Percentiles rank a stretch among this genome's conserved stretches.
Evolutionary conservation across 768 basidiomycete genomes (phyloP).

Genomic region (Hericium coralloides): DNA sequence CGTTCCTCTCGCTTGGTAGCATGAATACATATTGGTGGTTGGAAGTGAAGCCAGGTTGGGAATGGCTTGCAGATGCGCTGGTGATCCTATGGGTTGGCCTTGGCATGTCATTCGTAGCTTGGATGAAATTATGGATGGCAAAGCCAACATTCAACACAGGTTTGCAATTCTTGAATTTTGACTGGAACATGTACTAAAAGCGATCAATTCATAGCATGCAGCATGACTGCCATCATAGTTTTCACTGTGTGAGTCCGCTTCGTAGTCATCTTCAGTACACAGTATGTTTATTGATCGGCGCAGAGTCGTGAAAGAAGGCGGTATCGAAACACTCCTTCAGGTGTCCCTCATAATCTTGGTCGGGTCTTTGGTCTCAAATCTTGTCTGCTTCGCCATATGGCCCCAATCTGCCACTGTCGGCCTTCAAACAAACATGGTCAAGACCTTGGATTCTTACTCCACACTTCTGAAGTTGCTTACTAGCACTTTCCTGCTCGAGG

Average conservation of each 20-base stretch:
- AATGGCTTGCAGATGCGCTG: constrained; percentile 64
- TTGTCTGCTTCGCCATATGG: constrained; percentile 81
- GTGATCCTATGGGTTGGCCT: constrained; percentile 79
- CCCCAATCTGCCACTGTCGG: constrained; percentile 75
- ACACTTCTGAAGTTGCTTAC: constrained; percentile 80
- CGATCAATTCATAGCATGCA: constrained; percentile 46
- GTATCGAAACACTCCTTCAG: constrained; percentile 61
- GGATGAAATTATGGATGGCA: constrained; percentile 87
- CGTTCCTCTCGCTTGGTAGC: constrained; percentile 63
- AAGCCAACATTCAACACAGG: constrained; percentile 90
- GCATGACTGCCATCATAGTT: constrained; percentile 76
- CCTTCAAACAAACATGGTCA: constrained; percentile 77
- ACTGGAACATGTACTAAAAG: neutral
- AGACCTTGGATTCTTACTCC: constrained; percentile 80
- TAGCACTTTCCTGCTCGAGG: constrained; percentile 76
- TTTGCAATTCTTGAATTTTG: constrained; percentile 18
- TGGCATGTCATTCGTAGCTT: constrained; percentile 74
- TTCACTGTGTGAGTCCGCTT: constrained; percentile 59
- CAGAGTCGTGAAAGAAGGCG: constrained; percentile 85
- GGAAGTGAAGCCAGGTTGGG: constrained; percentile 59
- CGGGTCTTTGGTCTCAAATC: constrained; percentile 71
- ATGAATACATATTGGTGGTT: constrained; percentile 78
- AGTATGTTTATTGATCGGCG: neutral
- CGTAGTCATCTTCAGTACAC: neutral
- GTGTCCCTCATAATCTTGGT: constrained; percentile 70